phyloP scores from a whole-genome alignment of 148 eudicot species.

The Fagopyrum esculentum region DNA sequence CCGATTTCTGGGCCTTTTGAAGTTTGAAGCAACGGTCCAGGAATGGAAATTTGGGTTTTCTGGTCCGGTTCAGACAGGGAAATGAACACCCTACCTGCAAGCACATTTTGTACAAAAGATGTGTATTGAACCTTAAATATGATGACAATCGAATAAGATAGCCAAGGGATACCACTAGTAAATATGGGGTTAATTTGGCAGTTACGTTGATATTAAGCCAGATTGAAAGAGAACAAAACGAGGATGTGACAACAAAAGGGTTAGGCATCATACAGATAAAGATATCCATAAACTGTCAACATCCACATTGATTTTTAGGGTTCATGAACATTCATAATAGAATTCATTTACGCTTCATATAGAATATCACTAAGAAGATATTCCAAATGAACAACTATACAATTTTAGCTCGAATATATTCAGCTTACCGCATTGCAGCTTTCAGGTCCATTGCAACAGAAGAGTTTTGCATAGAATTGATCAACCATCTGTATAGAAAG shows the following conservation, averaged over 20 bases:
- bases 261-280: not conserved
- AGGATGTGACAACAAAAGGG: not conserved
- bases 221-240: not conserved
- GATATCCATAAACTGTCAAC: not conserved
- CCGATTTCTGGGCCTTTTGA: no score
- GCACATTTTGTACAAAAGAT: not conserved
- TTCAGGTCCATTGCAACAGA: not conserved
- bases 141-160: not conserved
- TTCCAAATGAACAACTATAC: not conserved
- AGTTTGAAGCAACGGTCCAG: no score
- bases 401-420: not conserved
- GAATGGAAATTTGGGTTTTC: not conserved
- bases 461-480: not conserved
- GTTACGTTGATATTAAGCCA: not conserved
- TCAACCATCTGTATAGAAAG: not conserved
- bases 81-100: no score
- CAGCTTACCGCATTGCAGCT: not conserved
- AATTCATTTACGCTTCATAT: not conserved
- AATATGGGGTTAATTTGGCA: not conserved
- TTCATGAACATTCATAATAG: not conserved
- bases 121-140: not conserved
- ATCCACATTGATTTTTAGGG: not conserved
- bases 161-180: not conserved
- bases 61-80: no score
- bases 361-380: not conserved